Evolutionary conservation across 768 basidiomycete species (phyloP).

Genomic region (Mycena crocata): DNA sequence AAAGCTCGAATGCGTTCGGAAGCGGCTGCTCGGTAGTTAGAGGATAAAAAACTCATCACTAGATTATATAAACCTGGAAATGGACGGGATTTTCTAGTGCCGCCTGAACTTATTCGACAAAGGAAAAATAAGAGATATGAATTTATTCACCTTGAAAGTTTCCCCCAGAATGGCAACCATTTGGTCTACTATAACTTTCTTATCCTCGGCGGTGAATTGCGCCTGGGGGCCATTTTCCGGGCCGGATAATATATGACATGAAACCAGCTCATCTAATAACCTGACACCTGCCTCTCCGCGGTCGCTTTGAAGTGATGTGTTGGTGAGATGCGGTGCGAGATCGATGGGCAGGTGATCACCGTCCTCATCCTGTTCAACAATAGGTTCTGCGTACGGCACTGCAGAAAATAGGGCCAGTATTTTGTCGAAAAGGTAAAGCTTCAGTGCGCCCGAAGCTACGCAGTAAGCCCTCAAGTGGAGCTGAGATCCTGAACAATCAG

Average conservation of each 20-base stretch:
- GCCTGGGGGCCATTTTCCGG: constrained; percentile 11
- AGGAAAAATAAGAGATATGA: neutral
- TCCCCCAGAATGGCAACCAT: constrained; percentile 78
- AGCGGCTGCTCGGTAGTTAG: constrained; percentile 63
- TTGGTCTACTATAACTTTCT: constrained; percentile 64
- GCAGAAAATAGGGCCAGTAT: constrained; percentile 92
- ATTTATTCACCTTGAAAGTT: constrained; percentile 64
- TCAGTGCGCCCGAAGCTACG: constrained; percentile 79
- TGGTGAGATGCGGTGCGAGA: constrained; percentile 87
- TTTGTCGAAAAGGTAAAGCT: constrained; percentile 83
- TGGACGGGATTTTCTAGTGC: constrained; percentile 84
- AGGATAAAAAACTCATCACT: neutral
- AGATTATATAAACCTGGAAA: too few species aligned
- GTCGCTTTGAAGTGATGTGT: constrained; percentile 86
- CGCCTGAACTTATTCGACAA: constrained; percentile 51
- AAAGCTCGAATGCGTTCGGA: constrained; percentile 95
- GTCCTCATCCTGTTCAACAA: constrained; percentile 38
- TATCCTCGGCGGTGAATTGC: constrained; percentile 47
- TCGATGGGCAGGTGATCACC: constrained; percentile 49
- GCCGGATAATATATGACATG: constrained; percentile 63
- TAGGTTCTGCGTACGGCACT: constrained; percentile 70
- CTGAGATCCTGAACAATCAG: constrained; percentile 52
- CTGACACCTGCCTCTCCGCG: constrained; percentile 78
- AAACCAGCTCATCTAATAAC: constrained; percentile 83
- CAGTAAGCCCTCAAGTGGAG: constrained; percentile 96